phyloP scores from a whole-genome alignment of 352 stramenopile species.

The Elongisporangium prolatum region DNA sequence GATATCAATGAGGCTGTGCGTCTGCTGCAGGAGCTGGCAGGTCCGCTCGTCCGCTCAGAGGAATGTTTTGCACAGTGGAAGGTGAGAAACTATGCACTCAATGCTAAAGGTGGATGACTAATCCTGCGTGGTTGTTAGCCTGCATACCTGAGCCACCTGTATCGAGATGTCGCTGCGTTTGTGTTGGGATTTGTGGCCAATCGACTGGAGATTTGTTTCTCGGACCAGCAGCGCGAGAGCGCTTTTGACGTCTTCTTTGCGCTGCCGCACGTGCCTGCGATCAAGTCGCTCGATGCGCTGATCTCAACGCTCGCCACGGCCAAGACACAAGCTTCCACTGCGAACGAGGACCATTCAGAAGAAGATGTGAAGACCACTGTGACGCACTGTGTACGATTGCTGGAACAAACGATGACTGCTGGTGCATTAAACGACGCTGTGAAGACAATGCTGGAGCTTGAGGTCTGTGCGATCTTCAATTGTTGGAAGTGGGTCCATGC shows the following conservation, averaged over 20 bases:
- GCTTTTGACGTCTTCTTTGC: constrained; percentile 67
- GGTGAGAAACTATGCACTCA: constrained; percentile 14
- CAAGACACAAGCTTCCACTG: constrained; percentile 1
- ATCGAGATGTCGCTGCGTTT: constrained; percentile 49
- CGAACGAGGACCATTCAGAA: constrained; percentile 4
- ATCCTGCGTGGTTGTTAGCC: background rate
- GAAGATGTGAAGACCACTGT: constrained; percentile 33
- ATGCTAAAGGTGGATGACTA: background rate
- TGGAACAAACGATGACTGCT: constrained; percentile 26
- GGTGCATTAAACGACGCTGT: constrained; percentile 26
- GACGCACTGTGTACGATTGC: constrained; percentile 37
- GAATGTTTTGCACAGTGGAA: constrained; percentile 39
- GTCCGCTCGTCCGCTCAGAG: constrained; percentile 22
- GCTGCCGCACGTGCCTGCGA: constrained; percentile 21
- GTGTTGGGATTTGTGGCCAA: constrained; percentile 49
- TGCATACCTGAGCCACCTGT: constrained; percentile 43
- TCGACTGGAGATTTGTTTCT: constrained; percentile 48
- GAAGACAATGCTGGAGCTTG: constrained; percentile 27
- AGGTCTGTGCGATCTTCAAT: constrained; percentile 16
- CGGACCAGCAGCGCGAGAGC: constrained; percentile 24
- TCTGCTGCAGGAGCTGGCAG: constrained; percentile 27
- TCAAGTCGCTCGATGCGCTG: constrained; percentile 28
- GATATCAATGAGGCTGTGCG: constrained; percentile 25
- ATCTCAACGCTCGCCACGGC: constrained; percentile 26
- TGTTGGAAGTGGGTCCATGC: background rate